Evolutionary conservation across 106 monocot species (phyloP).

Genomic region (Dioscorea alata): DNA sequence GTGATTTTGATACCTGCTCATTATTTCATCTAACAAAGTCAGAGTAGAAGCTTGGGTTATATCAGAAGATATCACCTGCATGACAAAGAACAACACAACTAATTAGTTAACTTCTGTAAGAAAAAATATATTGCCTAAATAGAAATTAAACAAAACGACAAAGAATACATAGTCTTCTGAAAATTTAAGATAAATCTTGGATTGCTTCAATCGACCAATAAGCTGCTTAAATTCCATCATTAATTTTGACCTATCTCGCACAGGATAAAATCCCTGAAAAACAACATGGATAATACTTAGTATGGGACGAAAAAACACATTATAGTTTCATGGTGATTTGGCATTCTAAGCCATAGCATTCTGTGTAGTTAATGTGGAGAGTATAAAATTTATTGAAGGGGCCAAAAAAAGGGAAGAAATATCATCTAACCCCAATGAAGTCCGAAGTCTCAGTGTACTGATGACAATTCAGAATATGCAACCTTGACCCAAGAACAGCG

Average conservation of each 20-base stretch:
- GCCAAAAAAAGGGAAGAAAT: neutral
- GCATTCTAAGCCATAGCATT: too few relatives aligned
- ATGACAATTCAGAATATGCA: slow-evolving; percentile 94
- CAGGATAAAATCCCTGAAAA: slow-evolving; percentile 79
- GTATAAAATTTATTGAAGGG: too few relatives aligned
- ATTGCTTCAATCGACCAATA: slow-evolving; percentile 31
- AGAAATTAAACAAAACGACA: neutral
- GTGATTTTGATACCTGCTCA: slow-evolving; percentile 16
- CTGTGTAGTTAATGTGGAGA: too few relatives aligned
- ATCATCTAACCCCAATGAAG: slow-evolving; percentile 71
- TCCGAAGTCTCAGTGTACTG: slow-evolving; percentile 94
- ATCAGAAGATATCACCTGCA: slow-evolving; percentile 55
- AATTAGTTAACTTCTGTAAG: neutral
- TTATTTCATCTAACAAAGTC: slow-evolving; percentile 25
- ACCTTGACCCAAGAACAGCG: slow-evolving; percentile 30
- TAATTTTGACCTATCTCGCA: slow-evolving; percentile 70
- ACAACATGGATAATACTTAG: too few relatives aligned
- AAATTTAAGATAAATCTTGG: slow-evolving; percentile 35
- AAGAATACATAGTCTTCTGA: slow-evolving; percentile 36
- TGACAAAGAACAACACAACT: neutral
- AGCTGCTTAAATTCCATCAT: slow-evolving; percentile 38
- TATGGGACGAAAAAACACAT: too few relatives aligned
- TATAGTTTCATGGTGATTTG: too few relatives aligned
- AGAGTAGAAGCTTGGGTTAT: slow-evolving; percentile 58
- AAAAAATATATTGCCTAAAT: neutral